Base-by-base conservation (phyloP, 2,329 filamentous ascomycete genomes). In the Sporothrix brunneoviolacea region DNA sequence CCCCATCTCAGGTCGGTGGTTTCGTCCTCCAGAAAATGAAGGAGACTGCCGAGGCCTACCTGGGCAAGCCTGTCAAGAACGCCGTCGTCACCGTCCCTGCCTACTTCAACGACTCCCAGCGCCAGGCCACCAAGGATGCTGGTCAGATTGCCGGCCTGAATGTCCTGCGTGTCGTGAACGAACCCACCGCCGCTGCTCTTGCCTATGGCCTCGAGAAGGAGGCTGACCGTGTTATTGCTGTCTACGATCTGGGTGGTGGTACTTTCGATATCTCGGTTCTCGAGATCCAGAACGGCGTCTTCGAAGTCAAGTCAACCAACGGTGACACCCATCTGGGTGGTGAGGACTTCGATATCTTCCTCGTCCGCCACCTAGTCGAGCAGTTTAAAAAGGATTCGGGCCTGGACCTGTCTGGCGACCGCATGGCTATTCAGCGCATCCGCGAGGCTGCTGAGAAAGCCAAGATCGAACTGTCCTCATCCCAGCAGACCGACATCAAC, bases 141-240 rank as follows among this genome's bases (percentile, higher is more conserved):
- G 91, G 91, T 84, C 83, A 95, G 67, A 97, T 97, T 69, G 88
- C 91, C 60, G 91, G 91, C 66, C 83, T 97, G 55, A 97, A 97
- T 77, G 91, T 97, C 64, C 89, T 97, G 68, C 88, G 91, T 76
- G 96, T 97, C 80, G 95, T 97, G 80, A 97, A 97, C 84, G 91
- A 97, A 80, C 91, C 91, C 55, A 97, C 91, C 42, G 91, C 91
- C 33, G 91, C 91, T 62, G 91, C 91, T 64, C 96, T 97, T 64
- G 91, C 91, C 69, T 97, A 97, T 73, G 91, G 91, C 83, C 87
- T 97, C 55, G 91, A 96, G 80, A 95, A 95, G 86, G 96, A 95
- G 86, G 79, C 83, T 51, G 86, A 91, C 73, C 91, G 91, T 66
- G 91, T 97, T 67, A 96, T 97, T 30, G 40, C 41, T 56, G 96